Percentiles rank a stretch among this genome's conserved stretches.
Conservation (phyloP, 1,284 basidiomycete genomes). For the Moesziomyces parantarcticus region DNA sequence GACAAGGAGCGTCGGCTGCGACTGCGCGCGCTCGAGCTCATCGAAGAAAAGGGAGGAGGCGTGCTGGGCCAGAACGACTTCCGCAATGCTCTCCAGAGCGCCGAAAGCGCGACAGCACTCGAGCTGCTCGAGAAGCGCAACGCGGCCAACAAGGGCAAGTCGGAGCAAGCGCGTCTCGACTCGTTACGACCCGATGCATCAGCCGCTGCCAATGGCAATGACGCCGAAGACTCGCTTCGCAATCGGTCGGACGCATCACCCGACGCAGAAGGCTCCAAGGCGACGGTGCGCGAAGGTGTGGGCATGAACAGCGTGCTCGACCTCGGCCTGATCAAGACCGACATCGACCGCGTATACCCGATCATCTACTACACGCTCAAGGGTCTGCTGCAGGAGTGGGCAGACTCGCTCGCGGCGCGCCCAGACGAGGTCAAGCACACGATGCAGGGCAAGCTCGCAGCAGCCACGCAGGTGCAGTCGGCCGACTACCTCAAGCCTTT, state of each 20-base stretch:
- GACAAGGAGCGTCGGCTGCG: constrained; percentile 92
- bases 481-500: constrained; percentile 96
- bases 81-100: constrained; percentile 83
- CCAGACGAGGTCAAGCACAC: constrained; percentile 82
- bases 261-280: constrained; percentile 2
- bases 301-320: constrained; percentile 64
- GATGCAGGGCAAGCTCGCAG: constrained; percentile 90
- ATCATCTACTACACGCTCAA: constrained; percentile 97
- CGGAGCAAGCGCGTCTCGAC: constrained; percentile 41
- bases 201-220: constrained; percentile 1
- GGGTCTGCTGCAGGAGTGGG: constrained; percentile 90
- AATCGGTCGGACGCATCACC: not conserved
- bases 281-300: constrained; percentile 47
- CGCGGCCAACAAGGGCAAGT: constrained; percentile 36
- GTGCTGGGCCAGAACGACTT: constrained; percentile 78
- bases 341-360: constrained; percentile 96
- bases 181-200: constrained; percentile 10
- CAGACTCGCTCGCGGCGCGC: constrained; percentile 87
- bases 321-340: constrained; percentile 82
- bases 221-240: not conserved
- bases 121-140: constrained; percentile 75
- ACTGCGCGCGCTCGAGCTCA: constrained; percentile 89
- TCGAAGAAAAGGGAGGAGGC: constrained; percentile 71
- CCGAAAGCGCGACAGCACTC: constrained; percentile 75
- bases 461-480: constrained; percentile 93